phyloP scores from a whole-genome alignment of 2,329 filamentous ascomycete species.

The Colletotrichum sp. region DNA sequence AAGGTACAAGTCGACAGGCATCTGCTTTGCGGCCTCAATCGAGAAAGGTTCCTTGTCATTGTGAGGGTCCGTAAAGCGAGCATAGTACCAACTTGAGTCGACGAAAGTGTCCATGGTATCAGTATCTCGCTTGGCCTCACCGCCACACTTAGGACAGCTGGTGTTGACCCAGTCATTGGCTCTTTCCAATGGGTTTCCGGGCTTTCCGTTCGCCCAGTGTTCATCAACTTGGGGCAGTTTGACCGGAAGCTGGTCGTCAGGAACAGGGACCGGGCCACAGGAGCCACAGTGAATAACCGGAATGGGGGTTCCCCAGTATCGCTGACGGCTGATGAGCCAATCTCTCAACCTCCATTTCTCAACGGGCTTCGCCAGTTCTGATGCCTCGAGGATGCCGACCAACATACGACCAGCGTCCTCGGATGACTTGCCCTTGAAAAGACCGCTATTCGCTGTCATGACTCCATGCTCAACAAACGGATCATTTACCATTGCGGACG shows the following conservation, averaged over 20 bases:
- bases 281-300: constrained; percentile 82
- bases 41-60: constrained; percentile 69
- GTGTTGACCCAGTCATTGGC: constrained; percentile 78
- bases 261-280: constrained; percentile 83
- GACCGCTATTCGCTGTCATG: constrained; percentile 70
- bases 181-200: constrained; percentile 78
- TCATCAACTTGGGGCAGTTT: constrained; percentile 71
- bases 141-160: constrained; percentile 74
- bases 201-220: constrained; percentile 71
- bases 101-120: constrained; percentile 98
- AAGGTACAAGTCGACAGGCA: constrained; percentile 88
- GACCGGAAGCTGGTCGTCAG: constrained; percentile 78
- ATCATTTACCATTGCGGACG: constrained; percentile 46
- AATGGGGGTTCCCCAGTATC: constrained; percentile 92
- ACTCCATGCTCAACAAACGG: constrained; percentile 71
- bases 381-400: constrained; percentile 58
- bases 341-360: constrained; percentile 84
- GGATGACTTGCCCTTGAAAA: constrained; percentile 69
- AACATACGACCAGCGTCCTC: constrained; percentile 66
- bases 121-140: constrained; percentile 78
- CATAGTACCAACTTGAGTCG: constrained; percentile 93
- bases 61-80: constrained; percentile 76
- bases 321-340: constrained; percentile 90
- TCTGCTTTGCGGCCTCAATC: constrained; percentile 57
- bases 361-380: constrained; percentile 63